Base-by-base conservation (phyloP, 306 rosid genomes). In the Astragalus glycyphyllos region DNA sequence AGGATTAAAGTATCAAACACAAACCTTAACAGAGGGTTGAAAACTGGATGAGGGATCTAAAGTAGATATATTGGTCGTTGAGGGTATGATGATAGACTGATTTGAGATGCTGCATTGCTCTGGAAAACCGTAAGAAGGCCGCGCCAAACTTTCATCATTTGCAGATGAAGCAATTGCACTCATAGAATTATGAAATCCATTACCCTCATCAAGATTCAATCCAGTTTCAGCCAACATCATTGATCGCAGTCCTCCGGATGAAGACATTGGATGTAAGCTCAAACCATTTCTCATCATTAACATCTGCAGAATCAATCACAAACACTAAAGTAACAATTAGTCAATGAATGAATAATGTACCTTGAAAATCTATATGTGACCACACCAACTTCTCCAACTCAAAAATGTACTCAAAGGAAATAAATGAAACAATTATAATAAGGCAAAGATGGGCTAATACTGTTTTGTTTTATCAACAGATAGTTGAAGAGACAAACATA, bases 181-280 rank as follows among this genome's bases (percentile, higher is more conserved):
- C 69, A 68, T 58, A 10, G 86, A 77, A 63, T 79, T 83, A 54
- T 66, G 90, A 79, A 69, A 68, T 69, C 80, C 77, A 57, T 80
- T 73, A 56, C 65, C 82, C 17, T 83, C 88, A 6, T 84, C 92
- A 49, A 77, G 82, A 69, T 69, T 75, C 64, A 86, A 68, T 49
- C 86, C 89, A 4, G 74, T 53, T 58, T 73, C 87, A 78, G 97
- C 79, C 76, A 85, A 44, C 66, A 77, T 70, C 77, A 73, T 61
- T 40, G 97, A 83, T 63, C 79, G 86, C 71, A 75, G 6, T 37
- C 72, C 88, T 75, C 86, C 96, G 5, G 92, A 88, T 67, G 90
- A 79, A 80, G 90, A 76, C 89, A 84, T 80, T 26, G 95, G 96
- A 72, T 90, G 98, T 86, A 87, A 76, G 82, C 92, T 89, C 83